These are phyloP conservation scores for Torulaspora franciscae DNA, from an alignment of 805 yeast genomes.

Conservation along the genomic window DNA sequence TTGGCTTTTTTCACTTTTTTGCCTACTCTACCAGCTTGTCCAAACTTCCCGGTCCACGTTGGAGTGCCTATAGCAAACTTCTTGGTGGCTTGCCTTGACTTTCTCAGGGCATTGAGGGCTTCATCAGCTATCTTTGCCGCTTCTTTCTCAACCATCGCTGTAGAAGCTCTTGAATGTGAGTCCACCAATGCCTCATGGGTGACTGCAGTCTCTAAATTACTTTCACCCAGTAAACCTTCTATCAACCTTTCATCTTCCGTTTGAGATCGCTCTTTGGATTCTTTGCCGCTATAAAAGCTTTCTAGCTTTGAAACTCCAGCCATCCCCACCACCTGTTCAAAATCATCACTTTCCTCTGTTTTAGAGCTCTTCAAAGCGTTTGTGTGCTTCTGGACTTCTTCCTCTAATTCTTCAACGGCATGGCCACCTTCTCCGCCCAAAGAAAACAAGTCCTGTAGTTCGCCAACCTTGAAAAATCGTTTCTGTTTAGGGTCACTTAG, in stretches of 20 bases:
- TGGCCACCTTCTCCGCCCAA: constrained; percentile 62
- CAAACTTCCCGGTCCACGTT: constrained; percentile 95
- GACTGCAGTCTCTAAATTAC: constrained; percentile 61
- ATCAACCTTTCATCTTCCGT: constrained; percentile 61
- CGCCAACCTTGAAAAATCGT: constrained; percentile 87
- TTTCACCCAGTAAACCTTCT: constrained; percentile 69
- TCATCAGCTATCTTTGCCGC: constrained; percentile 54
- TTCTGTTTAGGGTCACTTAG: constrained; percentile 93
- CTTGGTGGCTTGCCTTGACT: constrained; percentile 45
- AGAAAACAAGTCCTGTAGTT: constrained; percentile 82
- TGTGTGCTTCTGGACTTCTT: constrained; percentile 59
- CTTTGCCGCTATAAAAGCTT: constrained; percentile 51
- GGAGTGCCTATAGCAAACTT: constrained; percentile 66
- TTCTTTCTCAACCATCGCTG: constrained; percentile 46
- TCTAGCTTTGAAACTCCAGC: constrained; percentile 73
- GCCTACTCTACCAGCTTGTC: constrained; percentile 64
- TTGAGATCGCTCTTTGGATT: constrained; percentile 37
- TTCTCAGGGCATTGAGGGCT: constrained; percentile 52
- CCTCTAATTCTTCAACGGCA: constrained; percentile 37
- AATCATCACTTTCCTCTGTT: constrained; percentile 55
- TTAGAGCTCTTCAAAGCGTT: constrained; percentile 33
- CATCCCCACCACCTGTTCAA: constrained; percentile 56
- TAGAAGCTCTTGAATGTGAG: constrained; percentile 36
- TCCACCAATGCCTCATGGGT: constrained; percentile 75
- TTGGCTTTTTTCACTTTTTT: constrained; percentile 14